Conservation (phyloP, 805 yeast species). For the Kodamaea neixiangensis region DNA sequence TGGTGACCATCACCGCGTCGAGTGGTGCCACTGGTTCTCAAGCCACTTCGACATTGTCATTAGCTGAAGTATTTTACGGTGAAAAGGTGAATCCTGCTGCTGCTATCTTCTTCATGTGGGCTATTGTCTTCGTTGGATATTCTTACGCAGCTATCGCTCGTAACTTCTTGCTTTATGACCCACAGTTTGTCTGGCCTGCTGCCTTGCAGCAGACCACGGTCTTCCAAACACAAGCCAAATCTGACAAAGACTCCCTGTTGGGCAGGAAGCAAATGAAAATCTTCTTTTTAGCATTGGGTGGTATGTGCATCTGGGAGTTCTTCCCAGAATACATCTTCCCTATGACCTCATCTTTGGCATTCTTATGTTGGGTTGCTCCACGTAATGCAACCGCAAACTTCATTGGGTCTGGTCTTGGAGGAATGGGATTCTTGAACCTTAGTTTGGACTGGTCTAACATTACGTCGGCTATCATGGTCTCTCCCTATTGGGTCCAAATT, state of each 20-base stretch:
- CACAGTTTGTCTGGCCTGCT: slow-evolving; percentile 29
- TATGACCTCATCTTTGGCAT: slow-evolving; percentile 26
- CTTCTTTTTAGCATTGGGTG: slow-evolving; percentile 20
- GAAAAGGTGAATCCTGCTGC: slow-evolving; percentile 33
- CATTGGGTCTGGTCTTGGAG: slow-evolving; percentile 28
- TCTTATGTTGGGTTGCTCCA: slow-evolving; percentile 27
- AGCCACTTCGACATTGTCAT: slow-evolving; percentile 47
- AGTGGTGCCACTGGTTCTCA: slow-evolving; percentile 53
- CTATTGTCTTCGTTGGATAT: slow-evolving; percentile 28
- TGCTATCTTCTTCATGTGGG: slow-evolving; percentile 26
- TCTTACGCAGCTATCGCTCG: slow-evolving; percentile 29
- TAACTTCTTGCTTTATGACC: slow-evolving; percentile 25
- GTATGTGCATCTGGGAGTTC: slow-evolving; percentile 23
- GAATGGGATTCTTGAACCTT: slow-evolving; percentile 26
- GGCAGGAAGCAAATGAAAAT: slow-evolving; percentile 19
- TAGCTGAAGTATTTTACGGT: slow-evolving; percentile 46
- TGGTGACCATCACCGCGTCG: slow-evolving; percentile 53
- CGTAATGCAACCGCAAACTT: slow-evolving; percentile 20
- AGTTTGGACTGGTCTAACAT: slow-evolving; percentile 29
- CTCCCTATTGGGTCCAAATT: slow-evolving; percentile 28
- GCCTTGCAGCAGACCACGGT: slow-evolving; percentile 25
- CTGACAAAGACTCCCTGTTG: slow-evolving; percentile 10
- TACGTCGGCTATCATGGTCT: slow-evolving; percentile 24
- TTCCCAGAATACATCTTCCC: slow-evolving; percentile 27
- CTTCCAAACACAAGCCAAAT: slow-evolving; percentile 13